phyloP scores from a whole-genome alignment of 1,139 yeast genomes.

The Yamadazyma epiphylla region DNA sequence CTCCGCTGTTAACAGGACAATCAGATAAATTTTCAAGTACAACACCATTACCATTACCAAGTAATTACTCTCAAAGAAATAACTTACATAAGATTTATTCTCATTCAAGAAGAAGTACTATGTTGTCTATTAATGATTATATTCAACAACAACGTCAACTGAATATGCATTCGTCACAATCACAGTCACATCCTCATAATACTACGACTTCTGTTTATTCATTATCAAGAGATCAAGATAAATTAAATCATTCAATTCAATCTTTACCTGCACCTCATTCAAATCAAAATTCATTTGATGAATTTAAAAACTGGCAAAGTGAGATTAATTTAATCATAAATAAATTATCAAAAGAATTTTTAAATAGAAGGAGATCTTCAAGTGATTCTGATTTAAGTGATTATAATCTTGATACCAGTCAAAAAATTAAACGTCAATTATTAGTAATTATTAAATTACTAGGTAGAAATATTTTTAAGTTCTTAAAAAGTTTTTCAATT shows the following conservation, averaged over 20 bases:
- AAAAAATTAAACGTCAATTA: conserved; percentile 21
- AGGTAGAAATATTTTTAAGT: conserved; percentile 25
- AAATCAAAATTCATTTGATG: conserved; percentile 21
- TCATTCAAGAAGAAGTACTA: conserved; percentile 40
- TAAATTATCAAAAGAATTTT: conserved; percentile 35
- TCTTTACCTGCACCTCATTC: conserved; percentile 12
- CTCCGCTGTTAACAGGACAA: conserved; percentile 34
- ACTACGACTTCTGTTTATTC: conserved; percentile 10
- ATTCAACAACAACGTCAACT: conserved; percentile 33
- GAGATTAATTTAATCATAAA: conserved; percentile 41
- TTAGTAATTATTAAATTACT: conserved; percentile 21
- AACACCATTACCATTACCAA: conserved; percentile 26
- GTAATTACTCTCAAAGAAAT: conserved; percentile 20
- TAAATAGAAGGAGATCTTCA: conserved; percentile 12
- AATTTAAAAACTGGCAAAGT: conserved; percentile 43
- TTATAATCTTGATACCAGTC: conserved; percentile 19
- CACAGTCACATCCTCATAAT: background rate
- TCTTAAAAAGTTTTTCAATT: conserved; percentile 35
- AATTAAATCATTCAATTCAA: conserved; percentile 8
- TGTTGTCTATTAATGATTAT: conserved; percentile 36
- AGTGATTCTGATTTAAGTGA: conserved; percentile 14
- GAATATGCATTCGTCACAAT: conserved; percentile 1
- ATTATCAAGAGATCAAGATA: conserved; percentile 6
- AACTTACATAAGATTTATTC: conserved; percentile 44
- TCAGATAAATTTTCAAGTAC: conserved; percentile 37